Evolutionary conservation across 208 protist species (phyloP).

Genomic region (Acanthamoeba culbertsoni): DNA sequence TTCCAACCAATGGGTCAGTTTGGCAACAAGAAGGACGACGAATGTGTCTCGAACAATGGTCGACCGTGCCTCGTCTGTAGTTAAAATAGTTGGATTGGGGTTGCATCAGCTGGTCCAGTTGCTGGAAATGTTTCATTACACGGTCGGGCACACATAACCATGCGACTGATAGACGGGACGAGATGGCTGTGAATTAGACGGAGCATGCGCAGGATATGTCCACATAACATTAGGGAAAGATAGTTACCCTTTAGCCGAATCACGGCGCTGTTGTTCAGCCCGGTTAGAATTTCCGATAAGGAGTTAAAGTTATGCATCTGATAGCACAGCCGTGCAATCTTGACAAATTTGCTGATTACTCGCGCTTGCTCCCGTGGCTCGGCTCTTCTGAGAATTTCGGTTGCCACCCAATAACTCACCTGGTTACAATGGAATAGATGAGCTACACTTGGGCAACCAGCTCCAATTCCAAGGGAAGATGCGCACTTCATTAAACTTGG

Average conservation of each 20-base stretch:
- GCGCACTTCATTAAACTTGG: conserved; percentile 35
- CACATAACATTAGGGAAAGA: too few species aligned
- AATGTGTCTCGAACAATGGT: background rate
- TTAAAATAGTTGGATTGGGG: background rate
- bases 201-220: background rate
- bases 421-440: background rate
- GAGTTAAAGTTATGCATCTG: conserved; percentile 48
- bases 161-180: background rate
- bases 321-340: background rate
- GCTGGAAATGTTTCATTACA: background rate
- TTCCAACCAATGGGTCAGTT: too few species aligned
- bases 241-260: background rate
- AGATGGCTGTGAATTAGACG: too few species aligned
- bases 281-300: conserved; percentile 4
- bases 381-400: background rate
- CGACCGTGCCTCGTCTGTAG: background rate
- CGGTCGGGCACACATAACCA: background rate
- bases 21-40: background rate
- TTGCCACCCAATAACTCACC: conserved; percentile 60
- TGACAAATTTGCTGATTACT: conserved; percentile 9
- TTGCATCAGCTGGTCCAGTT: conserved; percentile 7
- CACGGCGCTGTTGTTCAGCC: conserved; percentile 48
- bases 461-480: background rate
- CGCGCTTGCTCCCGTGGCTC: background rate
- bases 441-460: too few species aligned